Percentiles rank a stretch among this genome's conserved stretches.
Conservation (phyloP, 306 rosid species). For the Begonia peltatifolia region DNA sequence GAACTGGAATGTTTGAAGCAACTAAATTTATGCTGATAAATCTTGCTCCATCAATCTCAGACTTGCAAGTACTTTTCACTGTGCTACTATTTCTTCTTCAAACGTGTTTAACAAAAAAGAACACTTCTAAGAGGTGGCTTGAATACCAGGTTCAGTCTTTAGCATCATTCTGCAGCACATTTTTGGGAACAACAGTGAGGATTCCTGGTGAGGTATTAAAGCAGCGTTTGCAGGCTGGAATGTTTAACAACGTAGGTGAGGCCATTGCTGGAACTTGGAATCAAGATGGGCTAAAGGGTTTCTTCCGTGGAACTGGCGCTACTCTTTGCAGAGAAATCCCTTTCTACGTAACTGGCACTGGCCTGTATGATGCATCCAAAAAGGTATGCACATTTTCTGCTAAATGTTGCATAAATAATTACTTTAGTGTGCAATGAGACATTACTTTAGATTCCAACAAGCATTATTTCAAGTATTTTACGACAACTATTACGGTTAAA, state of each 20-base stretch:
- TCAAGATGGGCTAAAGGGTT: slow-evolving; percentile 89
- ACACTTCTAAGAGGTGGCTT: too few relatives aligned
- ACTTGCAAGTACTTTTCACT: slow-evolving; percentile 61
- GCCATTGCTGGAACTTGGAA: slow-evolving; percentile 81
- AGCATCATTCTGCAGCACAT: slow-evolving; percentile 90
- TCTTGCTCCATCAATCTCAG: slow-evolving; percentile 84
- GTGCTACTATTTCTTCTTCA: too few relatives aligned
- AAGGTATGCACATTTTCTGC: slow-evolving; percentile 32
- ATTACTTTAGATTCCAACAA: too few relatives aligned
- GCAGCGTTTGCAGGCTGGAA: slow-evolving; percentile 96
- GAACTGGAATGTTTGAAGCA: slow-evolving; percentile 97
- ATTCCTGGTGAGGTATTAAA: slow-evolving; percentile 95
- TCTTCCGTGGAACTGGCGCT: slow-evolving; percentile 98
- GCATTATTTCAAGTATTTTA: not conserved
- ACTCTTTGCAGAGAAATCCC: slow-evolving; percentile 99
- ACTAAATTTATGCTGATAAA: slow-evolving; percentile 72
- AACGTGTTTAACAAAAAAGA: too few relatives aligned
- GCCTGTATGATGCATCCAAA: slow-evolving; percentile 90
- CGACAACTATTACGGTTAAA: not conserved
- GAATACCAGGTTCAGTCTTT: slow-evolving; percentile 63
- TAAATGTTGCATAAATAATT: too few relatives aligned
- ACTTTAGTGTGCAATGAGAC: too few relatives aligned
- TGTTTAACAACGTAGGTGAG: slow-evolving; percentile 77
- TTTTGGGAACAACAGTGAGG: slow-evolving; percentile 93
- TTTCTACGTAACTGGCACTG: slow-evolving; percentile 97